Base-by-base conservation (phyloP, 164 flowering plant species). In the Aristolochia contorta region DNA sequence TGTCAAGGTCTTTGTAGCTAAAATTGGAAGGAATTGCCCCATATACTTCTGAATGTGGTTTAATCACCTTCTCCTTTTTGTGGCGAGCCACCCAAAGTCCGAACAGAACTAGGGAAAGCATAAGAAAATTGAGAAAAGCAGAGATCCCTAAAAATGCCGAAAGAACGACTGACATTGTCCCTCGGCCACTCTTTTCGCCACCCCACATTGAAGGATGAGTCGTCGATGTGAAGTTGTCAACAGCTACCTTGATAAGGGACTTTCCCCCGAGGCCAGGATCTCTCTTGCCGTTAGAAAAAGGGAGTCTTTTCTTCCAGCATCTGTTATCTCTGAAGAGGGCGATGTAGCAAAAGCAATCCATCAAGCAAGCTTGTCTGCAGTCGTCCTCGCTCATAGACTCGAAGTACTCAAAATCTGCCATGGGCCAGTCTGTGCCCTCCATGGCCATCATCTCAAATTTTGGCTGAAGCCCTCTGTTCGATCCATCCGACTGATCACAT, bases 261-360 rank as follows among this genome's bases (percentile, higher is more conserved):
- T 47, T 81, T 13, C 25, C 55, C 5, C 54, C 37, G 2, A 21
- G 6, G 16, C 20, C 32, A 12, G 30, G 16, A 22, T 52, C 61
- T 0, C 56, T 2, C 33, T 70, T 70, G 20, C 89, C 89, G 68
- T 79, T 67, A 0, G 76, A 67, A 1, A 76, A 51, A 1, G 79
- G 81, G 2, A 69, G 61, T 56, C 52, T 75, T 69, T 81, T 85
- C 78, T 77, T 79, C 83, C 74, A 78, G 54, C 87, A 85, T 1
- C 14, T 48, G 0, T 37, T 37, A 10, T 13, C 56, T 12, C 30
- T 58, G 53, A 32, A 78, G 15, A 78, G 64, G 12, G 80, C 83
- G 22, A 67, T 78, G 13, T 72, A 78, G 45, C 94, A 84, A 5
- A 72, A 58, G 62, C 88, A 84, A 54, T 87, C 86, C 10, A 20